Evolutionary conservation across 192 early-diverging fungal species (phyloP).

Genomic region (Podila epigama): DNA sequence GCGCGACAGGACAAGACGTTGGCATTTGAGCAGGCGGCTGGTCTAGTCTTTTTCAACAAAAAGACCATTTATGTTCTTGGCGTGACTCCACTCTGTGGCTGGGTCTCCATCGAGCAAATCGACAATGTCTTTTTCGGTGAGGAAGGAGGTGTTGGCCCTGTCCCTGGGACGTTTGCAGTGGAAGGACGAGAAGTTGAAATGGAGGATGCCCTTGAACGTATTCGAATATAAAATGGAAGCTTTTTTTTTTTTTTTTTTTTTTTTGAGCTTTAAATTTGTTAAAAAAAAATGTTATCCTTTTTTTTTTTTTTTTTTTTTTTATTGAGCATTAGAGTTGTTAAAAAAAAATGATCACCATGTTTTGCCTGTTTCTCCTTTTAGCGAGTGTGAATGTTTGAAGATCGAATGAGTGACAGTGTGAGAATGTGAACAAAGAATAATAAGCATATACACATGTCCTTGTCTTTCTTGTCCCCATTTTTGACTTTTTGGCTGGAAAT

Average conservation of each 20-base stretch:
- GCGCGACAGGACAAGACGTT: conserved; percentile 32
- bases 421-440: no score
- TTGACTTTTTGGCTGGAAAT: no score
- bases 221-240: conserved; percentile 12
- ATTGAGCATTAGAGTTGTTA: not conserved
- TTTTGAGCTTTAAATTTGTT: not conserved
- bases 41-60: conserved; percentile 62
- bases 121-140: conserved; percentile 50
- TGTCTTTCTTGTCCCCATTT: no score
- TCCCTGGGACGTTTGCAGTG: conserved; percentile 36
- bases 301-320: not conserved
- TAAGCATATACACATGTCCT: no score
- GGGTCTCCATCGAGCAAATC: conserved; percentile 55
- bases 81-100: conserved; percentile 61
- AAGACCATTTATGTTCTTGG: conserved; percentile 61
- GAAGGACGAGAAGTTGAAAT: conserved; percentile 45
- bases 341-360: no score
- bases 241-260: not conserved
- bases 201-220: conserved; percentile 45
- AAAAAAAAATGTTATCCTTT: not conserved
- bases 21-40: conserved; percentile 48
- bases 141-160: conserved; percentile 42
- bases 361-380: not conserved
- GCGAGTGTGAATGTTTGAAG: not conserved
- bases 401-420: no score